Percentiles rank a stretch among this genome's conserved stretches.
These are phyloP conservation scores for Cryptococcus sp. DNA, from an alignment of 1,284 basidiomycete genomes.

Conservation along the genomic window DNA sequence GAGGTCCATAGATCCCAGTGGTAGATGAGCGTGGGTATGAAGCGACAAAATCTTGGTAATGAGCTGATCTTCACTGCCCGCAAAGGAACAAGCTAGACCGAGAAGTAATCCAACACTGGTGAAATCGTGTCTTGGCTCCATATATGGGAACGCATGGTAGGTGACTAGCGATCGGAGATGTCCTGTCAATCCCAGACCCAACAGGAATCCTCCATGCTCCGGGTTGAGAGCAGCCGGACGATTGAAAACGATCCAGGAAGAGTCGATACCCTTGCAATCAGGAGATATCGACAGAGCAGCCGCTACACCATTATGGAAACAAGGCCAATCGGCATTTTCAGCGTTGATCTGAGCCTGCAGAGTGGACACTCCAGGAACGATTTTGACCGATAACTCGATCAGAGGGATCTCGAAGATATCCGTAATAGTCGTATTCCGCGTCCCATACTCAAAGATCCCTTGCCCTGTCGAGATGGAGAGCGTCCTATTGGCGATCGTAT, in stretches of 20 bases:
- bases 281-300: conserved; percentile 78
- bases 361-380: conserved; percentile 53
- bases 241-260: conserved; percentile 91
- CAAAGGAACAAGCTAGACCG: conserved; percentile 82
- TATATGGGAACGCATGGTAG: conserved; percentile 76
- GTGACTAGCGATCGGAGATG: conserved; percentile 82
- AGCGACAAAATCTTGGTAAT: conserved; percentile 88
- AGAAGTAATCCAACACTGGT: conserved; percentile 90
- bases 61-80: conserved; percentile 80
- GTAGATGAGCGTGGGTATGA: conserved; percentile 86
- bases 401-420: conserved; percentile 74
- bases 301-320: conserved; percentile 96
- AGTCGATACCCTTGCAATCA: conserved; percentile 71
- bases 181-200: conserved; percentile 85
- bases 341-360: conserved; percentile 56
- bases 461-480: conserved; percentile 78
- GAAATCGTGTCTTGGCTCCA: conserved; percentile 90
- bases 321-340: conserved; percentile 82
- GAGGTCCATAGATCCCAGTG: conserved; percentile 77
- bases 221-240: conserved; percentile 78
- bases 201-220: conserved; percentile 90
- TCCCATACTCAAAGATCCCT: conserved; percentile 73
- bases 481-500: conserved; percentile 75
- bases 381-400: conserved; percentile 69
- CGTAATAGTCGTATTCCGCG: conserved; percentile 63